phyloP scores from a whole-genome alignment of 306 rosid species.

The Castanopsis chinensis region DNA sequence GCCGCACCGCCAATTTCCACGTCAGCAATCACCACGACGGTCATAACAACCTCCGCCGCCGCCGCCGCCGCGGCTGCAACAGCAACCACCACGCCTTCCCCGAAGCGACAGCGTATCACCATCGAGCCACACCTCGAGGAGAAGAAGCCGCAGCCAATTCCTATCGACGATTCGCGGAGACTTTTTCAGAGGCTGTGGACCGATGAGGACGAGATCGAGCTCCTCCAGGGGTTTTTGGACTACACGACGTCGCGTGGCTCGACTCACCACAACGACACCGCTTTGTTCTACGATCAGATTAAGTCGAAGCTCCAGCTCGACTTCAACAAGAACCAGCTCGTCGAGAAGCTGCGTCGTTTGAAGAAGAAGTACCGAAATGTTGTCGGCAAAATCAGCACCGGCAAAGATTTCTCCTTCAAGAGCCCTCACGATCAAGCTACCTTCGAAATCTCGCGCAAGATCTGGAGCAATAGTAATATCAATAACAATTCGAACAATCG shows the following conservation, averaged over 20 bases:
- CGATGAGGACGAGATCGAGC: slow-evolving; percentile 74
- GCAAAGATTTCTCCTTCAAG: slow-evolving; percentile 55
- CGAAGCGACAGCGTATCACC: slow-evolving; percentile 46
- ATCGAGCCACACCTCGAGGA: slow-evolving; percentile 27
- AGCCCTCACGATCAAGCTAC: slow-evolving; percentile 64
- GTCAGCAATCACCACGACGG: neutral
- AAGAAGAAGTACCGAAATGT: slow-evolving; percentile 66
- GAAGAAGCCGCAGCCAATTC: slow-evolving; percentile 31
- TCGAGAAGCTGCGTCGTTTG: slow-evolving; percentile 71
- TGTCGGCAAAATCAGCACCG: slow-evolving; percentile 38
- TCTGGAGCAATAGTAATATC: slow-evolving; percentile 44
- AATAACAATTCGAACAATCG: slow-evolving; percentile 13
- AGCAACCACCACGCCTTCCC: slow-evolving; percentile 6
- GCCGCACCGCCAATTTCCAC: slow-evolving; percentile 20
- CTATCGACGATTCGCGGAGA: slow-evolving; percentile 44
- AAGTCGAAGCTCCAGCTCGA: slow-evolving; percentile 57
- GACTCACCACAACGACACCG: slow-evolving; percentile 39
- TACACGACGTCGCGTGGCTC: slow-evolving; percentile 46
- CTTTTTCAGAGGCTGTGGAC: slow-evolving; percentile 69
- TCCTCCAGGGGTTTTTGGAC: slow-evolving; percentile 62
- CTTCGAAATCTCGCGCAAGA: slow-evolving; percentile 66
- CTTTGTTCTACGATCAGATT: slow-evolving; percentile 49
- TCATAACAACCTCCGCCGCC: slow-evolving; percentile 24
- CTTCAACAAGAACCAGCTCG: slow-evolving; percentile 62
- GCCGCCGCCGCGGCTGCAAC: slow-evolving; percentile 7